phyloP scores from a whole-genome alignment of 2,329 filamentous ascomycete genomes.

The Teratosphaeria pseudoeucalypti region DNA sequence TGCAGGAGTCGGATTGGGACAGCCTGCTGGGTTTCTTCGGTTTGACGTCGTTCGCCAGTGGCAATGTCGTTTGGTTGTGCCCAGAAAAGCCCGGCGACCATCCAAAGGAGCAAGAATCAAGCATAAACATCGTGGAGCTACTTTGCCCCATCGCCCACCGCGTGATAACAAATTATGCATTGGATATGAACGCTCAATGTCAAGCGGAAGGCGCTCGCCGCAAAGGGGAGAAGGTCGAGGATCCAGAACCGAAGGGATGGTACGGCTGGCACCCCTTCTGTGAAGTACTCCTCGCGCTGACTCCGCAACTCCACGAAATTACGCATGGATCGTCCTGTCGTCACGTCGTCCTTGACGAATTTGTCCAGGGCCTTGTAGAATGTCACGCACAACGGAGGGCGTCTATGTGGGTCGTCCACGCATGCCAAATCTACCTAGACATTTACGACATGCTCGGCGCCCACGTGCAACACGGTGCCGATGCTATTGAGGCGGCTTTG shows the following conservation, averaged over 20 bases:
- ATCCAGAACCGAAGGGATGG: not conserved
- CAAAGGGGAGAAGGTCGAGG: not conserved
- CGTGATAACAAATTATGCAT: not conserved
- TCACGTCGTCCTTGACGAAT: constrained; percentile 1
- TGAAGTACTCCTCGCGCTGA: not conserved
- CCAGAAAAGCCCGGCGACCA: not conserved
- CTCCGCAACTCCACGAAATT: constrained; percentile 1
- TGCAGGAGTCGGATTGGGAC: not conserved
- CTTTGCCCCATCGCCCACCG: not conserved
- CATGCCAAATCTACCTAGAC: constrained; percentile 6
- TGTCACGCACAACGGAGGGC: not conserved
- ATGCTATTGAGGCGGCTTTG: not conserved
- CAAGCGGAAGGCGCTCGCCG: not conserved
- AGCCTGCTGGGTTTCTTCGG: constrained; percentile 1
- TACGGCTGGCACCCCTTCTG: not conserved
- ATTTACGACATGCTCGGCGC: constrained; percentile 5
- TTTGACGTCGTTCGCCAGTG: not conserved
- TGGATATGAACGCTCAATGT: not conserved
- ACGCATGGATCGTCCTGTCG: not conserved
- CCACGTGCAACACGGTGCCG: not conserved
- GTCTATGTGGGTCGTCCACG: constrained; percentile 3
- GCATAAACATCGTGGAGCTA: not conserved
- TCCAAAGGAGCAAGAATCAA: not conserved
- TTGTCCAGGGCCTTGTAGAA: not conserved
- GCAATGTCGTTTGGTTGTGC: constrained; percentile 1